Base-by-base conservation (phyloP, 306 rosid species). In the Mucuna pruriens region DNA sequence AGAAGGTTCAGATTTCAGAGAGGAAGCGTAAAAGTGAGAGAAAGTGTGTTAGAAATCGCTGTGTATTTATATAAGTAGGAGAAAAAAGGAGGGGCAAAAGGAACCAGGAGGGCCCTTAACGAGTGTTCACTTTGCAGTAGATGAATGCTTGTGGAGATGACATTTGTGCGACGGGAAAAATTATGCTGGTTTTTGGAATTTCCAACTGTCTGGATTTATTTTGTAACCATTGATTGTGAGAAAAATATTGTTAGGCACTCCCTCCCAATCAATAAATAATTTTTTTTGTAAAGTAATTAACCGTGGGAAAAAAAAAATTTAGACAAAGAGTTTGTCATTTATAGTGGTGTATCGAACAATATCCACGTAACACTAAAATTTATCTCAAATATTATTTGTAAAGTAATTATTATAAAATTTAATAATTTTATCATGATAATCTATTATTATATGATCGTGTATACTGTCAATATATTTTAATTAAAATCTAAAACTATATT, bases 141-240 rank as follows among this genome's bases (percentile, higher is more conserved):
- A 40, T 15, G 15, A 10, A 36, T 9, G 54, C 26, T 36, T 55
- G 42, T 1, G 29, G 74, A 20, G 87, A 80, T 80, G 65, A 77
- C 55, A 25, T 6, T 64, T 65, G 84, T 80, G 89, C 66, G 81
- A 75, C 45, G 65, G 15, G 81, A 29, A 64, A 54, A 76, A 38
- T 83, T 31, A 58, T 12, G 31, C 51, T 25, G 60, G 17, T 58
- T 54, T 54, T 77, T 19, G 58, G 70, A 51, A 26, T 45, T 33
- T 46, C 3, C 7, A 10, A 42, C 15, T 9, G 22, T 67, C 58
- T 68, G 0, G 10, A 11, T 42, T 20, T 5, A 0, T 9, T 39
- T 22, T 55, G 4, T 60, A 13, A 26, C 66, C 63, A 4, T 49
- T 0, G 0, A 36, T 36, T 36, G 40, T 36, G 8, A 51, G 1